Conservation (phyloP, 352 stramenopile genomes). For the Phytophthora vignae region DNA sequence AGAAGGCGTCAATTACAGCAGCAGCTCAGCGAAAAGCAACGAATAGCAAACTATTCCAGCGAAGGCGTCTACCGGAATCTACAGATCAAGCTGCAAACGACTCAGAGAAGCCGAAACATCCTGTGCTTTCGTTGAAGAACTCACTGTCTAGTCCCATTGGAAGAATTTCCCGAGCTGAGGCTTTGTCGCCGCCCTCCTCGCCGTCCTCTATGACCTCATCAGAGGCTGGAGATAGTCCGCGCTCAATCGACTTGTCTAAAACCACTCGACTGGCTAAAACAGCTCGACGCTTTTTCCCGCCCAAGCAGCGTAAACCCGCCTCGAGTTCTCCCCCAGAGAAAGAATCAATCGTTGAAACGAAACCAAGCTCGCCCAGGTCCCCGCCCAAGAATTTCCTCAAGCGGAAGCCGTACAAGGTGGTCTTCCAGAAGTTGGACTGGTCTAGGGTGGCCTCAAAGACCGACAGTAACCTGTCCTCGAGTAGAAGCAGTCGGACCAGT, state of each 20-base stretch:
- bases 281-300: slow-evolving; percentile 16
- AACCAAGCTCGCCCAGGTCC: slow-evolving; percentile 10
- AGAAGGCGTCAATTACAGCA: not conserved
- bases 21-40: not conserved
- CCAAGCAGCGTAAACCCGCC: slow-evolving; percentile 19
- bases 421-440: slow-evolving; percentile 74
- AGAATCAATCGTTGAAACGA: slow-evolving; percentile 5
- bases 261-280: not conserved
- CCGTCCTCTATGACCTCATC: slow-evolving; percentile 59
- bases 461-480: slow-evolving; percentile 50
- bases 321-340: slow-evolving; percentile 7
- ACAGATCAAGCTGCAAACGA: not conserved
- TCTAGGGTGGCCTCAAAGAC: slow-evolving; percentile 65
- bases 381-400: slow-evolving; percentile 55
- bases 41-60: slow-evolving; percentile 7
- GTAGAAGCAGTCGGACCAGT: slow-evolving; percentile 1
- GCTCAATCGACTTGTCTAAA: slow-evolving; percentile 6
- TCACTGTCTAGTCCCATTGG: slow-evolving; percentile 20
- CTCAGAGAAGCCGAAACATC: slow-evolving; percentile 2
- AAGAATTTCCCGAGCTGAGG: slow-evolving; percentile 48
- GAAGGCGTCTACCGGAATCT: not conserved
- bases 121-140: slow-evolving; percentile 21
- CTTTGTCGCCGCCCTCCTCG: slow-evolving; percentile 60
- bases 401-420: slow-evolving; percentile 75
- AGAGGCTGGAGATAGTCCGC: slow-evolving; percentile 17